A percentile compares a stretch with the other conserved stretches of the same genome.
Evolutionary conservation across 768 basidiomycete species (phyloP).

Genomic region (Agaricus blazei): DNA sequence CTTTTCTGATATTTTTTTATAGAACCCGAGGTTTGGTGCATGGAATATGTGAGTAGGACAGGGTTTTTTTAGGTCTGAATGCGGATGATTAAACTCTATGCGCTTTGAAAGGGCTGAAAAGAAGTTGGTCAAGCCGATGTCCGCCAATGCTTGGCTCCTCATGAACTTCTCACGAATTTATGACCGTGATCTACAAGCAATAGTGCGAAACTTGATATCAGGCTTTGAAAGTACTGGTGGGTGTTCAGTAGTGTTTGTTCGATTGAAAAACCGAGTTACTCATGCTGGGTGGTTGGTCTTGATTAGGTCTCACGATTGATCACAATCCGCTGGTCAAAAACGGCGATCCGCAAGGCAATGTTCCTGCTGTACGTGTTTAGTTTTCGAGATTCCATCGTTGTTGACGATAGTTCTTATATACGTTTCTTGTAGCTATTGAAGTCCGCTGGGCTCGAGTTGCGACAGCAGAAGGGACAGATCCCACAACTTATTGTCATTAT

Average conservation of each 20-base stretch:
- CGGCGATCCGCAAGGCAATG: conserved; percentile 54
- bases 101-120: conserved; percentile 55
- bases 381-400: background rate
- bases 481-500: conserved; percentile 62
- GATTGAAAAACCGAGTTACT: conserved; percentile 28
- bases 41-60: conserved; percentile 67
- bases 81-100: conserved; percentile 36
- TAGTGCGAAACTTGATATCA: conserved; percentile 43
- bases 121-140: conserved; percentile 49
- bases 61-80: background rate
- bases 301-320: conserved; percentile 51
- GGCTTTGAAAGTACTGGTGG: conserved; percentile 56
- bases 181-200: conserved; percentile 17
- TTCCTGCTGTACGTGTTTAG: conserved; percentile 28
- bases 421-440: conserved; percentile 44
- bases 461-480: conserved; percentile 26
- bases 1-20: conserved; percentile 6
- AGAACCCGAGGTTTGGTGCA: conserved; percentile 59
- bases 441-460: conserved; percentile 43
- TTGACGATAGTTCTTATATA: conserved; percentile 12
- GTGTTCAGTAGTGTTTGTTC: conserved; percentile 24
- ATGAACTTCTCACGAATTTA: conserved; percentile 62
- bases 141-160: conserved; percentile 57
- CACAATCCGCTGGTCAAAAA: conserved; percentile 45
- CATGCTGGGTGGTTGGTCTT: too few species aligned